Evolutionary conservation across 495 filamentous ascomycete species (phyloP).

Genomic region (Neurospora sp.): DNA sequence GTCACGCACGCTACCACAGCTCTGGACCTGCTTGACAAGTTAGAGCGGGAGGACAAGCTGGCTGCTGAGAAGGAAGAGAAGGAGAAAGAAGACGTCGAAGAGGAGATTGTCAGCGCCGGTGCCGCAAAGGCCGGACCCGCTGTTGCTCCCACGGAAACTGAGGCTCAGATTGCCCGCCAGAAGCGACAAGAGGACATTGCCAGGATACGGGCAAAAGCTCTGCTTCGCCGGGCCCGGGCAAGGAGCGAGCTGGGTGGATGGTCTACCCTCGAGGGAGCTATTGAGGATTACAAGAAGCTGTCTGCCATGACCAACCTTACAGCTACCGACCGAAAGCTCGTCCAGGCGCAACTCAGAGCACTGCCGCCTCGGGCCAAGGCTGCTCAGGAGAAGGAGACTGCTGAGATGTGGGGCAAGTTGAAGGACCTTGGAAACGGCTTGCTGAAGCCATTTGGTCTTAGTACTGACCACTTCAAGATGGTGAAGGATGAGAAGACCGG

Average conservation of each 20-base stretch:
- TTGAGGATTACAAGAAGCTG: slow-evolving; percentile 63
- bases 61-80: slow-evolving; percentile 43
- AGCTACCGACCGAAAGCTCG: slow-evolving; percentile 52
- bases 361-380: slow-evolving; percentile 59
- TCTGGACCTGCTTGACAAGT: slow-evolving; percentile 58
- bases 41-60: slow-evolving; percentile 28
- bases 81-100: slow-evolving; percentile 50
- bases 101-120: slow-evolving; percentile 44
- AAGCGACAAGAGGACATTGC: slow-evolving; percentile 50
- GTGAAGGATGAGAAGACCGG: slow-evolving; percentile 81
- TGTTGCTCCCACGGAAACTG: slow-evolving; percentile 27
- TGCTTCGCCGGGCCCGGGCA: slow-evolving; percentile 76
- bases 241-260: slow-evolving; percentile 62
- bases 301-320: slow-evolving; percentile 48
- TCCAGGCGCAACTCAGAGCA: slow-evolving; percentile 51
- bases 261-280: slow-evolving; percentile 70
- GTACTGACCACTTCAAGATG: slow-evolving; percentile 89
- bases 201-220: slow-evolving; percentile 73
- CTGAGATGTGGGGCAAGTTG: slow-evolving; percentile 93
- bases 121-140: slow-evolving; percentile 38
- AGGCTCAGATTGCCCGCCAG: slow-evolving; percentile 16
- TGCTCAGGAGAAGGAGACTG: slow-evolving; percentile 77
- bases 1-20: slow-evolving; percentile 63
- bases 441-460: slow-evolving; percentile 85
- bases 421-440: slow-evolving; percentile 89